These are phyloP conservation scores for Zasmidium angulare DNA, from an alignment of 2,329 filamentous ascomycete species.

Conservation along the genomic window DNA sequence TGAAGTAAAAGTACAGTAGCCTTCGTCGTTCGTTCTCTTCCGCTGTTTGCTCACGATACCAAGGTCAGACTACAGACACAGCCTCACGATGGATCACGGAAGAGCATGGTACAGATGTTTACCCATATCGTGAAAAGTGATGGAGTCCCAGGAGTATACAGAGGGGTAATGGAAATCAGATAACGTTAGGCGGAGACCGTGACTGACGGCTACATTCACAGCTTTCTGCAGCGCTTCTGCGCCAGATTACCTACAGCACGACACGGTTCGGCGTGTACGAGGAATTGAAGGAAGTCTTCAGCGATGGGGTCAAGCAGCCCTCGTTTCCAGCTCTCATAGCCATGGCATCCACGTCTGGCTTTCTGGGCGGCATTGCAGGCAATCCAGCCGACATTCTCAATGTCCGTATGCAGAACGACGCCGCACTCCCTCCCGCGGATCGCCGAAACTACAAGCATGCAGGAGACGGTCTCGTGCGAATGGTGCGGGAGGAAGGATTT, in stretches of 20 bases:
- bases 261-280: conserved; percentile 97
- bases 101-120: conserved; percentile 83
- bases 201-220: conserved; percentile 30
- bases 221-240: conserved; percentile 86
- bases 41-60: conserved; percentile 9
- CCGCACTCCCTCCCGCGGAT: conserved; percentile 69
- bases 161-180: conserved; percentile 57
- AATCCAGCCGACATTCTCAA: conserved; percentile 97
- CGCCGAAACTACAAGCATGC: conserved; percentile 88
- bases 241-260: conserved; percentile 91
- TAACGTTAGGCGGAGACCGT: not conserved
- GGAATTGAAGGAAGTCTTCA: conserved; percentile 74
- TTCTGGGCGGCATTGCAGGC: conserved; percentile 83
- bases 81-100: conserved; percentile 65
- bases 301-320: conserved; percentile 53
- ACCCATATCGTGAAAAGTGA: conserved; percentile 74
- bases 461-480: conserved; percentile 78
- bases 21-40: conserved; percentile 9
- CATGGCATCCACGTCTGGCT: conserved; percentile 80
- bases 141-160: conserved; percentile 80
- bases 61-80: conserved; percentile 88
- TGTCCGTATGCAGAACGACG: conserved; percentile 96
- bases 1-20: conserved; percentile 45
- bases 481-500: conserved; percentile 79
- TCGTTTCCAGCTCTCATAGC: conserved; percentile 71